Percentiles rank a stretch among this genome's conserved stretches.
Evolutionary conservation across 2,329 filamentous ascomycete genomes (phyloP).

Genomic region (Fusarium sororula): DNA sequence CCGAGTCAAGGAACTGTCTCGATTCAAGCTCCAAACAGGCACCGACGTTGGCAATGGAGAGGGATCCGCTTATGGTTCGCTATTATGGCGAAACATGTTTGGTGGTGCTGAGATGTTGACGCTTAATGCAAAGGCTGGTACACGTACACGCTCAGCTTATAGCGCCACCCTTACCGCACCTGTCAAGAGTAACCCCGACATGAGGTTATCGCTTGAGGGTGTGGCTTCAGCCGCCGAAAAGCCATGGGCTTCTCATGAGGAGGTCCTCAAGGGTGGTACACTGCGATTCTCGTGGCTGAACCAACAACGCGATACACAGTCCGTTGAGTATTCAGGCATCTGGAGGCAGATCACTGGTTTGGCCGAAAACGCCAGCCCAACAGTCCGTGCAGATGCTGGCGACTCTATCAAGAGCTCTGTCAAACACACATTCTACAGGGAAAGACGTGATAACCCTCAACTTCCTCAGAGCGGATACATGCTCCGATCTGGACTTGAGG

Average conservation of each 20-base stretch:
- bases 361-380: conserved; percentile 77
- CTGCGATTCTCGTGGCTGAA: conserved; percentile 80
- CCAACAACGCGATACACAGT: conserved; percentile 72
- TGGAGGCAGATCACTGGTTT: conserved; percentile 93
- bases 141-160: conserved; percentile 90
- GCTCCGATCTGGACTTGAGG: conserved; percentile 77
- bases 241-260: conserved; percentile 93
- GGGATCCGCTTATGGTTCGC: conserved; percentile 89
- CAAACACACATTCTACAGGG: conserved; percentile 81
- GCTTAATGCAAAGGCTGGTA: conserved; percentile 87
- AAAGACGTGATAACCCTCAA: conserved; percentile 84
- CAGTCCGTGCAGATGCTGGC: conserved; percentile 84
- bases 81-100: conserved; percentile 90
- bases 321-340: conserved; percentile 79
- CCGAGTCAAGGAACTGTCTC: conserved; percentile 82
- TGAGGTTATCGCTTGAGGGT: conserved; percentile 80
- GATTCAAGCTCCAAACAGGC: conserved; percentile 89
- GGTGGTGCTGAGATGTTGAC: conserved; percentile 92
- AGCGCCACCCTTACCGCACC: conserved; percentile 86
- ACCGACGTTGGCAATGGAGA: conserved; percentile 95
- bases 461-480: conserved; percentile 86
- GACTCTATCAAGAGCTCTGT: conserved; percentile 91
- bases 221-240: conserved; percentile 88
- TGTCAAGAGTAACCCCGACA: conserved; percentile 83
- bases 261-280: conserved; percentile 81